phyloP scores from a whole-genome alignment of 768 basidiomycete genomes.

The Tulasnella sp. region DNA sequence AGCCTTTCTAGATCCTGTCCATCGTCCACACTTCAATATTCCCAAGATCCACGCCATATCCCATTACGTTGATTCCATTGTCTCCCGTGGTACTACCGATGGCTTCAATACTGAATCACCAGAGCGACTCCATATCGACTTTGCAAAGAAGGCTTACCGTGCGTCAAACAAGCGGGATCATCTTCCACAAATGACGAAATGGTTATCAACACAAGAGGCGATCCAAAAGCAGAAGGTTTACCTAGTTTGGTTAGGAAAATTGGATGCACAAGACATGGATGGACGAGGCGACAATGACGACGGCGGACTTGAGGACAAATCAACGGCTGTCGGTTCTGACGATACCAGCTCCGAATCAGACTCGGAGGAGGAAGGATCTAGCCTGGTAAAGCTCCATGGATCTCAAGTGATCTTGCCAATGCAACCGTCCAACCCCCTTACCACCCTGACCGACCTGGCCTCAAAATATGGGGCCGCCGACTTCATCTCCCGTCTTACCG shows the following conservation, averaged over 20 bases:
- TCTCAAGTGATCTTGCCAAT: not conserved
- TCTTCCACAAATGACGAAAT: conserved; percentile 31
- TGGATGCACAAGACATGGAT: not conserved
- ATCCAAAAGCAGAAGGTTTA: conserved; percentile 23
- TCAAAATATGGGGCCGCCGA: not conserved
- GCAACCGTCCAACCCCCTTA: not conserved
- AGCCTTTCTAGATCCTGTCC: not conserved
- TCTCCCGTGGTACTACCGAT: conserved; percentile 25
- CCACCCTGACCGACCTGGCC: not conserved
- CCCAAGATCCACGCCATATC: conserved; percentile 27
- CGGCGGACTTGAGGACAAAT: not conserved
- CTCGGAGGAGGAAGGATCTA: not conserved
- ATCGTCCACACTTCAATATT: conserved; percentile 28
- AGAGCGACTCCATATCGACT: conserved; percentile 34
- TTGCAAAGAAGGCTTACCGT: conserved; percentile 29
- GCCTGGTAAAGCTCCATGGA: not conserved
- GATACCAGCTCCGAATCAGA: not conserved
- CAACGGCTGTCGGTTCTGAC: not conserved
- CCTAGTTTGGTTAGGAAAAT: conserved; percentile 21
- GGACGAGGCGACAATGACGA: not conserved
- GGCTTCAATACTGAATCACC: conserved; percentile 28
- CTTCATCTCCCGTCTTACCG: not conserved
- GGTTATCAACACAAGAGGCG: conserved; percentile 29
- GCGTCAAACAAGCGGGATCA: conserved; percentile 28
- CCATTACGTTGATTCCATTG: conserved; percentile 25